Conservation (phyloP, 2,329 filamentous ascomycete species). For the Coniochaeta hoffmannii region DNA sequence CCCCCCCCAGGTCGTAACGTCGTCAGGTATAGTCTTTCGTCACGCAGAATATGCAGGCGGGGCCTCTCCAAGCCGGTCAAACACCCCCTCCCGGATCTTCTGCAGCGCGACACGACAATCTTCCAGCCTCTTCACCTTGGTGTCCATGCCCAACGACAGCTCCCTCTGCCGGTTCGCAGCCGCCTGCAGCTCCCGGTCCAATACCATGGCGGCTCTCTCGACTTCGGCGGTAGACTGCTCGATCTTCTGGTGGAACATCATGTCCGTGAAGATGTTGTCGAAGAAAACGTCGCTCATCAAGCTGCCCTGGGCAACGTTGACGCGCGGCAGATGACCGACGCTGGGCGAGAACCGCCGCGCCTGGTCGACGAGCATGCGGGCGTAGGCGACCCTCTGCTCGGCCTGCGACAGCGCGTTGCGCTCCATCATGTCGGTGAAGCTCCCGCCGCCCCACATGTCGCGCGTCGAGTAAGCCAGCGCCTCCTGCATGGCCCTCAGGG, state of each 20-base stretch:
- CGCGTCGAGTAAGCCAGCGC: slow-evolving; percentile 31
- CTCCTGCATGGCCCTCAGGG: slow-evolving; percentile 30
- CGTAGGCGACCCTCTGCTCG: slow-evolving; percentile 32
- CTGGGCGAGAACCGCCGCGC: slow-evolving; percentile 30
- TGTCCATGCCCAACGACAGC: not conserved
- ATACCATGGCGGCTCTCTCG: not conserved
- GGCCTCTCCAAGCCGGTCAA: not conserved
- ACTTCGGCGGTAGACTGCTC: slow-evolving; percentile 1
- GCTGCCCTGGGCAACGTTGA: slow-evolving; percentile 35
- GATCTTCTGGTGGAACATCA: slow-evolving; percentile 3
- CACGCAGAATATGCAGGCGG: not conserved
- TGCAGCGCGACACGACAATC: not conserved
- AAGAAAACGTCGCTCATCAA: slow-evolving; percentile 46
- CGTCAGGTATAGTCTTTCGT: not conserved
- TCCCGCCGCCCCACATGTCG: slow-evolving; percentile 44
- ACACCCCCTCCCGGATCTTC: not conserved
- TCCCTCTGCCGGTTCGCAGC: not conserved
- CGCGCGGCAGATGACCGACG: slow-evolving; percentile 28
- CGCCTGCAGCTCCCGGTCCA: not conserved
- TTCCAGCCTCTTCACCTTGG: not conserved
- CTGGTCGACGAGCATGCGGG: slow-evolving; percentile 29
- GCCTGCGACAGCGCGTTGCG: slow-evolving; percentile 40
- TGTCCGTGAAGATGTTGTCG: slow-evolving; percentile 25
- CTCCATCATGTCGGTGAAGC: slow-evolving; percentile 44
- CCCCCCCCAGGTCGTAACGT: not conserved